phyloP scores from a whole-genome alignment of 305 asterid genomes.

The Solanum hybrid region DNA sequence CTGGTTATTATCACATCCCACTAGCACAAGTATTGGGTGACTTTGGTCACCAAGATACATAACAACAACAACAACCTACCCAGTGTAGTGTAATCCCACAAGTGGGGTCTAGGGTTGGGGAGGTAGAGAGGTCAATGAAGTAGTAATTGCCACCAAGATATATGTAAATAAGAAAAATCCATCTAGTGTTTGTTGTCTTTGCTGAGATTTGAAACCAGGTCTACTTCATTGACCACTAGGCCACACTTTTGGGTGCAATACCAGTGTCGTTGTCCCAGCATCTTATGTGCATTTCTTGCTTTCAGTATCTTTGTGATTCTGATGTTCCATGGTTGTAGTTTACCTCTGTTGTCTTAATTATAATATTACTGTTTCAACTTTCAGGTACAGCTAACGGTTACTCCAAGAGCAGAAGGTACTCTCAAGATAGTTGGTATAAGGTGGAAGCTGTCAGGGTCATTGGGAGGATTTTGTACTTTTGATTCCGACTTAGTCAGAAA shows the following conservation, averaged over 20 bases:
- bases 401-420: slow-evolving; percentile 75
- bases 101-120: neutral
- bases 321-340: slow-evolving; percentile 9
- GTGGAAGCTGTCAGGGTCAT: slow-evolving; percentile 94
- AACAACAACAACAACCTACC: neutral
- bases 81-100: neutral
- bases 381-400: slow-evolving; percentile 84
- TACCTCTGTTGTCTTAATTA: neutral
- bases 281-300: neutral
- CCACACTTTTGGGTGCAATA: neutral
- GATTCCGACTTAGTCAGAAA: slow-evolving; percentile 47
- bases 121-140: neutral
- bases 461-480: slow-evolving; percentile 69
- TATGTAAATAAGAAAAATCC: neutral
- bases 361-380: slow-evolving; percentile 11
- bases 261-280: neutral
- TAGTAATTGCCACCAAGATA: neutral
- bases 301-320: neutral
- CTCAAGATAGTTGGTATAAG: slow-evolving; percentile 80
- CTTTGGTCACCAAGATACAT: neutral
- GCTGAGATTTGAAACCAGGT: neutral
- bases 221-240: neutral
- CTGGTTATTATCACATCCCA: neutral
- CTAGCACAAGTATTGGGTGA: neutral
- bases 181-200: neutral